Percentiles rank a stretch among this genome's conserved stretches.
Conservation (phyloP, 306 rosid species). For the Casuarina cunninghamiana region DNA sequence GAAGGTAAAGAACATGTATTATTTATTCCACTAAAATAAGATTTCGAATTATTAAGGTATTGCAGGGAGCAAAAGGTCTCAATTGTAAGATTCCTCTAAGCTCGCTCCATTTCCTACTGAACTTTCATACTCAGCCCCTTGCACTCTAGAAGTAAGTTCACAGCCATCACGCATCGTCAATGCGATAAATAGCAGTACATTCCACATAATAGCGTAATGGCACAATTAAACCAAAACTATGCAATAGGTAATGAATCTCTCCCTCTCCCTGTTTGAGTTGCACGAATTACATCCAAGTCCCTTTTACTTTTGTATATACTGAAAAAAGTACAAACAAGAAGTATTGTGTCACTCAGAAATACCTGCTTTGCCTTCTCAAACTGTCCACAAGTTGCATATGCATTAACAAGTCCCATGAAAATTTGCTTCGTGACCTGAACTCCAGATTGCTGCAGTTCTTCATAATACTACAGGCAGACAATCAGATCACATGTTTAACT, state of each 20-base stretch:
- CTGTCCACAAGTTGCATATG: constrained; percentile 72
- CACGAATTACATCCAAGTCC: constrained; percentile 10
- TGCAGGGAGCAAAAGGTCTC: neutral
- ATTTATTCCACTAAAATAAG: neutral
- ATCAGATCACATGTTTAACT: constrained; percentile 16
- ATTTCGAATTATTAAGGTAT: neutral
- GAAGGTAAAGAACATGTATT: neutral
- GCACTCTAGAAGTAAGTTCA: neutral
- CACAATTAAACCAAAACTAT: neutral
- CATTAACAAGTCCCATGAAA: constrained; percentile 71
- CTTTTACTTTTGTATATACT: constrained; percentile 10
- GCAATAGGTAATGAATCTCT: neutral
- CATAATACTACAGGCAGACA: constrained; percentile 56
- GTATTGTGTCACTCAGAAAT: constrained; percentile 23
- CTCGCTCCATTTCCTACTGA: neutral
- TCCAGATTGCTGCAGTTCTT: constrained; percentile 52
- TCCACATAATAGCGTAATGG: neutral
- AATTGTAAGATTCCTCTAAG: neutral
- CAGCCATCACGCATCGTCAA: neutral
- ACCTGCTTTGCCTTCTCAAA: constrained; percentile 92
- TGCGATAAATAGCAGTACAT: neutral
- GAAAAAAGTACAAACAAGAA: constrained; percentile 15
- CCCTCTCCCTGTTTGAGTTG: neutral
- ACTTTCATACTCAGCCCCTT: neutral
- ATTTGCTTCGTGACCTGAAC: constrained; percentile 43